Evolutionary conservation across 2,329 filamentous ascomycete species (phyloP).

Genomic region (Penicillium aurantiogriseum): DNA sequence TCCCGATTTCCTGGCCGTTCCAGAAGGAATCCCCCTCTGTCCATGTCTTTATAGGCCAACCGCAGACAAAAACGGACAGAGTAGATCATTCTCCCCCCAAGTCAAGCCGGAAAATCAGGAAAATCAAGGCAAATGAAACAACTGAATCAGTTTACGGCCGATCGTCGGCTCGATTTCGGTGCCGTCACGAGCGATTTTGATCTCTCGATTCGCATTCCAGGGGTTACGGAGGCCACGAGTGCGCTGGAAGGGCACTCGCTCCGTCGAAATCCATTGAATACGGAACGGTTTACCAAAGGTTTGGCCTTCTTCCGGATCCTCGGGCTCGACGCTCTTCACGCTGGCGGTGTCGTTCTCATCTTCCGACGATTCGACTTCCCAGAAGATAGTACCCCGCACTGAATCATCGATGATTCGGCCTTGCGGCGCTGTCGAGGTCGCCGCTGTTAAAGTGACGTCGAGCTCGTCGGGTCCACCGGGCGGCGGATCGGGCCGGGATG

Average conservation of each 20-base stretch:
- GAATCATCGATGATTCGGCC: conserved; percentile 91
- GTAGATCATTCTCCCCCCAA: not conserved
- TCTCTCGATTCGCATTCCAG: conserved; percentile 92
- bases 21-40: not conserved
- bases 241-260: conserved; percentile 79
- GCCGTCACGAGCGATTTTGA: conserved; percentile 93
- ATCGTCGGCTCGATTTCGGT: conserved; percentile 86
- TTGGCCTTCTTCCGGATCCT: conserved; percentile 54
- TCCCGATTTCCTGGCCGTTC: not conserved
- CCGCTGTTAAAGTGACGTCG: conserved; percentile 74
- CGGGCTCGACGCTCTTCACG: conserved; percentile 47
- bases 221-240: conserved; percentile 85
- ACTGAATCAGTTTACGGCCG: conserved; percentile 70
- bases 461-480: conserved; percentile 65
- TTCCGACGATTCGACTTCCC: conserved; percentile 72
- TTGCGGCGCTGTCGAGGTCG: conserved; percentile 73
- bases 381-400: conserved; percentile 92
- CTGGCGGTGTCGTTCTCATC: conserved; percentile 39
- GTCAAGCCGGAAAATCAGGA: not conserved
- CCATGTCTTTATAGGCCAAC: not conserved
- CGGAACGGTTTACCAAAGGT: conserved; percentile 89
- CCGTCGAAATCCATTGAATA: conserved; percentile 85
- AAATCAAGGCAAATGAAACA: conserved; percentile 64
- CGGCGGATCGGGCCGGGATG: conserved; percentile 59
- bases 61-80: not conserved